Conservation (phyloP, 2,329 filamentous ascomycete species). For the Fusarium cyanostomum region DNA sequence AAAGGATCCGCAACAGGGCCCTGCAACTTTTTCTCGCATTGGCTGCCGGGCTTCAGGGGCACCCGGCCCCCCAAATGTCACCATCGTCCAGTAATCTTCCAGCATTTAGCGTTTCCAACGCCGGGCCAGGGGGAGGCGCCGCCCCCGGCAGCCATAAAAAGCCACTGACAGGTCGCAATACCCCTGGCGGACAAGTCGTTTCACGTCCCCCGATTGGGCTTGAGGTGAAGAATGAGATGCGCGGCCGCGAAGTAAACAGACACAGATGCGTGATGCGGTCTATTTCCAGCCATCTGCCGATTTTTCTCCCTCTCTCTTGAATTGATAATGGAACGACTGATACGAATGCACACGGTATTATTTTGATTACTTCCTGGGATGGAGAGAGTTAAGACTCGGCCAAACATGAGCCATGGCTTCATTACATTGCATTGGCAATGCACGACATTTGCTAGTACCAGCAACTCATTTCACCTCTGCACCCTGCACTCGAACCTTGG, state of each 20-base stretch:
- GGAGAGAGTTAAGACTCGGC: conserved; percentile 6
- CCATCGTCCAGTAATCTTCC: conserved; percentile 19
- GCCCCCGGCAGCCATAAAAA: conserved; percentile 34
- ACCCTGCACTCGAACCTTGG: neutral
- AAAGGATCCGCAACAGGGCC: conserved; percentile 39
- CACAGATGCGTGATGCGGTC: neutral
- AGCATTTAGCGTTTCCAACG: conserved; percentile 22
- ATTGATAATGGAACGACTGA: neutral
- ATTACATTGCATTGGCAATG: conserved; percentile 19
- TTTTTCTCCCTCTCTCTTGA: conserved; percentile 9
- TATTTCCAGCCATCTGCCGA: conserved; percentile 14
- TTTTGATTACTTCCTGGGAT: neutral
- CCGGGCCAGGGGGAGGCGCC: conserved; percentile 40
- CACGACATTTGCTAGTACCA: conserved; percentile 11
- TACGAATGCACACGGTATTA: conserved; percentile 1
- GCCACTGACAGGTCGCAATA: conserved; percentile 32
- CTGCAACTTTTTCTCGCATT: conserved; percentile 16
- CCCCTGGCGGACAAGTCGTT: conserved; percentile 30
- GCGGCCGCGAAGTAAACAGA: conserved; percentile 25
- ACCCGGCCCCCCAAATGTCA: conserved; percentile 23
- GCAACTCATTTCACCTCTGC: neutral
- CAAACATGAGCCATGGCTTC: conserved; percentile 10
- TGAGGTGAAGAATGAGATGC: conserved; percentile 13
- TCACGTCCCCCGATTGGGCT: conserved; percentile 40
- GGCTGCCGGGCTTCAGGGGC: conserved; percentile 31